Conservation (phyloP, 306 rosid genomes). For the Medicago ruthenica region DNA sequence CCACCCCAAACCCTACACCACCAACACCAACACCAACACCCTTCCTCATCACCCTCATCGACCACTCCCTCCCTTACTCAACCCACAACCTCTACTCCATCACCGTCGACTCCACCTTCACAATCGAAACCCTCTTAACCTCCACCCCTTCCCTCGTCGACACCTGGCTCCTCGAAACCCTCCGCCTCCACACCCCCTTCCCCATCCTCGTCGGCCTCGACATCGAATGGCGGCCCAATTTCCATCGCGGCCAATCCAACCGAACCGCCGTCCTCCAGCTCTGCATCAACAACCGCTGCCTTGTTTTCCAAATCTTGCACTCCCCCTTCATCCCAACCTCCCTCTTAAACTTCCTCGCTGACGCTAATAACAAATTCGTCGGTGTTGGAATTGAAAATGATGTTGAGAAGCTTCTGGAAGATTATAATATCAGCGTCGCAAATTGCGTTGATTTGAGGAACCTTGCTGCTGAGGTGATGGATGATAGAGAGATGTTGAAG, state of each 20-base stretch:
- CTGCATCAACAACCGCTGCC: conserved; percentile 39
- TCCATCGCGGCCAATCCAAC: conserved; percentile 16
- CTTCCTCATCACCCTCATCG: background rate
- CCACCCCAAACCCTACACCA: background rate
- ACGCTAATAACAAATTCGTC: conserved; percentile 16
- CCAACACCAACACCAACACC: background rate
- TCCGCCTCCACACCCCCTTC: background rate
- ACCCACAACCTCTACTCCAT: conserved; percentile 39
- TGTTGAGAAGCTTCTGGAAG: conserved; percentile 25
- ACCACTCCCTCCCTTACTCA: conserved; percentile 6
- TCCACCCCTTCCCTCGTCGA: conserved; percentile 38
- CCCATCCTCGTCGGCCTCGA: conserved; percentile 38
- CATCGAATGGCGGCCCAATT: conserved; percentile 46
- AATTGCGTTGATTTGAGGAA: conserved; percentile 23
- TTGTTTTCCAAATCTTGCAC: conserved; percentile 43
- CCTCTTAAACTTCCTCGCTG: background rate
- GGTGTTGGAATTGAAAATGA: conserved; percentile 45
- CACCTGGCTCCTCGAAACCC: conserved; percentile 41
- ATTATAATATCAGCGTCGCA: background rate
- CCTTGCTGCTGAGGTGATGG: conserved; percentile 39
- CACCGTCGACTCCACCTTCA: background rate
- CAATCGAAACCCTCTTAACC: conserved; percentile 38
- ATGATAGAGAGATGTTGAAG: background rate
- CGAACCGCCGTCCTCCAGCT: conserved; percentile 33
- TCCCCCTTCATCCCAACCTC: conserved; percentile 15